Evolutionary conservation across 768 basidiomycete species (phyloP).

Genomic region (Antrodiella citrinella): DNA sequence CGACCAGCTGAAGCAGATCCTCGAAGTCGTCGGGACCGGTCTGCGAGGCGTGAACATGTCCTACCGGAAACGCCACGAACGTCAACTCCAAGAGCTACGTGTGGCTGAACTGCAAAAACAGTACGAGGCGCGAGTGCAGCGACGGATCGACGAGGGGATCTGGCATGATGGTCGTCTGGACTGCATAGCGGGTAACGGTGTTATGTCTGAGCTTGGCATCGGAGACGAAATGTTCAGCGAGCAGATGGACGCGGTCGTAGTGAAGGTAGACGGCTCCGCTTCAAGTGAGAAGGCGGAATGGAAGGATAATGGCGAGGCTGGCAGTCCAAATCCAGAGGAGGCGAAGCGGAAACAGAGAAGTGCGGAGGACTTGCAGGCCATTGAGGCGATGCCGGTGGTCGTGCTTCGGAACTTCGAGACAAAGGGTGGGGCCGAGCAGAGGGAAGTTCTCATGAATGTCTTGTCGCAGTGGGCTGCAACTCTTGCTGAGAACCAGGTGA

Average conservation of each 20-base stretch:
- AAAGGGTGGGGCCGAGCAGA: slow-evolving; percentile 40
- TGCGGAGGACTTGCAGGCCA: slow-evolving; percentile 40
- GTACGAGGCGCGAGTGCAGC: slow-evolving; percentile 30
- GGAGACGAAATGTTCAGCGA: slow-evolving; percentile 58
- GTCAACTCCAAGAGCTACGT: slow-evolving; percentile 29
- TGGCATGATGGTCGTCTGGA: slow-evolving; percentile 89
- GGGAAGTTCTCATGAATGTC: slow-evolving; percentile 66
- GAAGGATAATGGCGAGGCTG: slow-evolving; percentile 10
- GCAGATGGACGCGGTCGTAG: slow-evolving; percentile 25
- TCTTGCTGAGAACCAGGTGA: slow-evolving; percentile 73
- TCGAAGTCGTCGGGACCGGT: slow-evolving; percentile 68
- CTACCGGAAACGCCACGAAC: slow-evolving; percentile 36
- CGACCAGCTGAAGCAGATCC: slow-evolving; percentile 79
- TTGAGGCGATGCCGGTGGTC: slow-evolving; percentile 73
- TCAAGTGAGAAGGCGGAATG: slow-evolving; percentile 6
- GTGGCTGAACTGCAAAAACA: slow-evolving; percentile 29
- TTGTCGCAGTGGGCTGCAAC: slow-evolving; percentile 81
- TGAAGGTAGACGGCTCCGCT: background rate
- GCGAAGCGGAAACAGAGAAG: slow-evolving; percentile 21
- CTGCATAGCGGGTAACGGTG: slow-evolving; percentile 75
- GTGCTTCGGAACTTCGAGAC: slow-evolving; percentile 74
- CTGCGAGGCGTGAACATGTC: slow-evolving; percentile 56
- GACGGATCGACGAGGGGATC: slow-evolving; percentile 49
- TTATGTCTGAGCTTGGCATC: slow-evolving; percentile 79
- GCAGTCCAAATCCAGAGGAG: slow-evolving; percentile 26